A percentile compares a stretch with the other conserved stretches of the same genome.
Evolutionary conservation across 495 filamentous ascomycete species (phyloP).

Genomic region (Talaromyces proteolyticus): DNA sequence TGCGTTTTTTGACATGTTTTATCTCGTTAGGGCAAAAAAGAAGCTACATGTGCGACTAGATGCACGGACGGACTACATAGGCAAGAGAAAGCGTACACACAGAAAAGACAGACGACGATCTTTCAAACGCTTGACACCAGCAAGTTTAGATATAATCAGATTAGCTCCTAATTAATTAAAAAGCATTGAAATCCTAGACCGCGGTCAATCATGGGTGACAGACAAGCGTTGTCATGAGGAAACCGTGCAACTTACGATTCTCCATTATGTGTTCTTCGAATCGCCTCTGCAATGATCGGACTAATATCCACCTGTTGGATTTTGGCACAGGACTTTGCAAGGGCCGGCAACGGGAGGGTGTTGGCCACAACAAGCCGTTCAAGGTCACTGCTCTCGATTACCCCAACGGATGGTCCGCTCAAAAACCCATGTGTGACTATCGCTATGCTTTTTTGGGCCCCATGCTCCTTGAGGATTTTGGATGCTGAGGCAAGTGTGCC

Average conservation of each 20-base stretch:
- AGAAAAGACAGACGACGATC: background rate
- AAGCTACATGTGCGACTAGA: background rate
- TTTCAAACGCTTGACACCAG: background rate
- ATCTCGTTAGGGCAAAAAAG: background rate
- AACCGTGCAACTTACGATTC: conserved; percentile 2
- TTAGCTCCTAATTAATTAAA: background rate
- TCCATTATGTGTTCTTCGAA: conserved; percentile 8
- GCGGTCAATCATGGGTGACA: background rate
- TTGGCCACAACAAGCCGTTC: conserved; percentile 2
- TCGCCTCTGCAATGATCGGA: conserved; percentile 7
- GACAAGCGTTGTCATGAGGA: background rate
- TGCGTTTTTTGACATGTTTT: background rate
- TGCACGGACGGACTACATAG: background rate
- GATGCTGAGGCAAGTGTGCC: conserved; percentile 84
- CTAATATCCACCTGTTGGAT: conserved; percentile 7
- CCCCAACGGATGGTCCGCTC: conserved; percentile 41
- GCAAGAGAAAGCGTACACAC: background rate
- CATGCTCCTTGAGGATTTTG: conserved; percentile 76
- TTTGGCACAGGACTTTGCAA: background rate
- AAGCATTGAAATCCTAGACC: background rate
- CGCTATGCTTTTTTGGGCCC: conserved; percentile 69
- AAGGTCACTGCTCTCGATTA: conserved; percentile 4
- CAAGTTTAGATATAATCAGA: background rate
- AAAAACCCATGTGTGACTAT: conserved; percentile 80
- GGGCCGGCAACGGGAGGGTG: conserved; percentile 2